These are phyloP conservation scores for Chloranthus sessilifolius DNA, from an alignment of 164 flowering plant genomes.

Conservation along the genomic window DNA sequence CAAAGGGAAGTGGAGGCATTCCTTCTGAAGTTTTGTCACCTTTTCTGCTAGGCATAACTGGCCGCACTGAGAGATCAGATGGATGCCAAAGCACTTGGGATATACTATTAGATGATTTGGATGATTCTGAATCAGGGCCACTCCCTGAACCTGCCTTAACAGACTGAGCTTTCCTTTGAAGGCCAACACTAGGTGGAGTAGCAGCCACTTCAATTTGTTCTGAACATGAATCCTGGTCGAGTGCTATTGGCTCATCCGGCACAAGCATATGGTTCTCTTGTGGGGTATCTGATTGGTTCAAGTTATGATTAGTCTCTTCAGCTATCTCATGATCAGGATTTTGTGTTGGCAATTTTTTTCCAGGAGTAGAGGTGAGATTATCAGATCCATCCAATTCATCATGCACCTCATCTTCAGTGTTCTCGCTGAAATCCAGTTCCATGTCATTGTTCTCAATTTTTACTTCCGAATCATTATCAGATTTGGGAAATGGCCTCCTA, in stretches of 20 bases:
- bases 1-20: conserved; percentile 73
- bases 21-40: conserved; percentile 62
- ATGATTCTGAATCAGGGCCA: conserved; percentile 42
- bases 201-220: conserved; percentile 47
- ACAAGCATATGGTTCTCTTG: conserved; percentile 21
- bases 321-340: conserved; percentile 29
- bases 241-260: conserved; percentile 35
- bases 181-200: conserved; percentile 55
- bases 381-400: conserved; percentile 78
- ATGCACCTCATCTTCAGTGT: conserved; percentile 57
- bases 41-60: conserved; percentile 96
- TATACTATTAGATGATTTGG: conserved; percentile 43
- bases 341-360: conserved; percentile 32
- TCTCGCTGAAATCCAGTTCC: conserved; percentile 98
- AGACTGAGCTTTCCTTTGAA: conserved; percentile 47
- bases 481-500: conserved; percentile 67
- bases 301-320: conserved; percentile 27
- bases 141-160: conserved; percentile 37
- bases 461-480: conserved; percentile 81
- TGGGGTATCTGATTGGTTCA: conserved; percentile 23
- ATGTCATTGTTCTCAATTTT: conserved; percentile 91
- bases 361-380: conserved; percentile 24
- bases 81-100: conserved; percentile 81
- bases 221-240: conserved; percentile 45
- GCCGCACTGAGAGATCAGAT: conserved; percentile 92